Percentiles rank a stretch among this genome's conserved stretches.
Conservation (phyloP, 2,329 filamentous ascomycete genomes). For the Ceratocystis papillata region DNA sequence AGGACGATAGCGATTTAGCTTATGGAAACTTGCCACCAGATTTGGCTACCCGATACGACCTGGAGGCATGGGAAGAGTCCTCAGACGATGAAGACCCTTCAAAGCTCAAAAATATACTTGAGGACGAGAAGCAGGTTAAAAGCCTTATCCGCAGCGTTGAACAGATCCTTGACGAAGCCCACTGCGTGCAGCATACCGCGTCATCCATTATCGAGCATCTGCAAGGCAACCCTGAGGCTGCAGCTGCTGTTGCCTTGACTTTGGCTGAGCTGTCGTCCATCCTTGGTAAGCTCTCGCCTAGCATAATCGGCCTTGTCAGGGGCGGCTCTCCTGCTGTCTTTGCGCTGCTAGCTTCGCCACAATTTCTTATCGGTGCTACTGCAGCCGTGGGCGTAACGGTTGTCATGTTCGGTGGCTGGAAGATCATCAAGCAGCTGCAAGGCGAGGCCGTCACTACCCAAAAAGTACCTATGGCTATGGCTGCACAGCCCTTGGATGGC, state of each 20-base stretch:
- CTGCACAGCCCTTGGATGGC: constrained; percentile 14
- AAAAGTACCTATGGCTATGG: constrained; percentile 29
- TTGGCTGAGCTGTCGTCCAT: constrained; percentile 82
- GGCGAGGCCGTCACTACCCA: constrained; percentile 30
- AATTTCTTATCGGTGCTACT: constrained; percentile 87
- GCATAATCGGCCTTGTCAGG: constrained; percentile 65
- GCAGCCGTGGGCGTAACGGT: constrained; percentile 87
- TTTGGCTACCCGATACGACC: constrained; percentile 41
- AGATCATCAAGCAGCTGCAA: constrained; percentile 81
- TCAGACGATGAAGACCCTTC: constrained; percentile 30
- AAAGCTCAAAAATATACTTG: constrained; percentile 35
- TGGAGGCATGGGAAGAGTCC: constrained; percentile 27
- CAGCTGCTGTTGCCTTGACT: constrained; percentile 85
- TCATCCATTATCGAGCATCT: constrained; percentile 67
- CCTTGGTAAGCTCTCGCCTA: constrained; percentile 71
- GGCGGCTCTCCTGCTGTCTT: constrained; percentile 75
- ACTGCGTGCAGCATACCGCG: constrained; percentile 78
- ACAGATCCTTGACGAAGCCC: constrained; percentile 67
- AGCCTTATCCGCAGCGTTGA: constrained; percentile 65
- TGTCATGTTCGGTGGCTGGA: constrained; percentile 91
- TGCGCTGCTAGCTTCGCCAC: constrained; percentile 73
- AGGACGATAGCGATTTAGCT: constrained; percentile 82
- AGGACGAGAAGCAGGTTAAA: constrained; percentile 46
- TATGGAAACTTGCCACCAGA: constrained; percentile 75
- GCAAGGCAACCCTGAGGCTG: constrained; percentile 66